Conservation (phyloP, 2,329 filamentous ascomycete species). For the Thielaviopsis euricoi region DNA sequence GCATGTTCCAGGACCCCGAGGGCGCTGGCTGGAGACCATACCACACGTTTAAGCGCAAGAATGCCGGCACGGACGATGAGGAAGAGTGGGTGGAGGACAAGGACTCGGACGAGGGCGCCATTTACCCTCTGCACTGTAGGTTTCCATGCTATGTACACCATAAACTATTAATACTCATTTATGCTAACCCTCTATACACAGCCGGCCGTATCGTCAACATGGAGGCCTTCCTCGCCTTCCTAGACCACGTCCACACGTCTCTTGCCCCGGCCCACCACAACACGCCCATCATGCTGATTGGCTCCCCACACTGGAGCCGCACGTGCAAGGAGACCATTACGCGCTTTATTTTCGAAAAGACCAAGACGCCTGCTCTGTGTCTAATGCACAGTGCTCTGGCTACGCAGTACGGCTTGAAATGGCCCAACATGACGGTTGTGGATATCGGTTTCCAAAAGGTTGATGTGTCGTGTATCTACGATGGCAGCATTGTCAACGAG, state of each 20-base stretch:
- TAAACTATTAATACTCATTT: too few species aligned
- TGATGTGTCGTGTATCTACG: conserved; percentile 77
- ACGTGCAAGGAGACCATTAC: conserved; percentile 76
- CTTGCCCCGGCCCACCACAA: conserved; percentile 90
- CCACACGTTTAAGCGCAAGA: conserved; percentile 53
- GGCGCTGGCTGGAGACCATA: conserved; percentile 63
- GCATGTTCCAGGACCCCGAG: conserved; percentile 82
- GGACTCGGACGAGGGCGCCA: conserved; percentile 71
- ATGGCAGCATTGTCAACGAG: conserved; percentile 58
- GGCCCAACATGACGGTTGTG: conserved; percentile 64
- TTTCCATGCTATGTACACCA: background rate
- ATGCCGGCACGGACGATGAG: conserved; percentile 37
- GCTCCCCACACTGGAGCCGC: conserved; percentile 78
- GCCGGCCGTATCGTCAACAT: conserved; percentile 77
- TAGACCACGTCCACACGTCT: conserved; percentile 79
- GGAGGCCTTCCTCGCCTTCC: conserved; percentile 81
- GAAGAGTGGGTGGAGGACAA: conserved; percentile 74
- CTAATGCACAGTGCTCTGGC: conserved; percentile 81
- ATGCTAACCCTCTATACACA: conserved; percentile 16
- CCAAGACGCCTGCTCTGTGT: conserved; percentile 81
- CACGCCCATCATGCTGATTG: conserved; percentile 81
- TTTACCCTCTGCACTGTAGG: conserved; percentile 62
- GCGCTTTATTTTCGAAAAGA: conserved; percentile 94
- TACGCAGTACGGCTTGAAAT: conserved; percentile 66
- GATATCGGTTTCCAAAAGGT: conserved; percentile 89